These are phyloP conservation scores for Microbotryum intermedium DNA, from an alignment of 1,284 basidiomycete species.

Conservation along the genomic window DNA sequence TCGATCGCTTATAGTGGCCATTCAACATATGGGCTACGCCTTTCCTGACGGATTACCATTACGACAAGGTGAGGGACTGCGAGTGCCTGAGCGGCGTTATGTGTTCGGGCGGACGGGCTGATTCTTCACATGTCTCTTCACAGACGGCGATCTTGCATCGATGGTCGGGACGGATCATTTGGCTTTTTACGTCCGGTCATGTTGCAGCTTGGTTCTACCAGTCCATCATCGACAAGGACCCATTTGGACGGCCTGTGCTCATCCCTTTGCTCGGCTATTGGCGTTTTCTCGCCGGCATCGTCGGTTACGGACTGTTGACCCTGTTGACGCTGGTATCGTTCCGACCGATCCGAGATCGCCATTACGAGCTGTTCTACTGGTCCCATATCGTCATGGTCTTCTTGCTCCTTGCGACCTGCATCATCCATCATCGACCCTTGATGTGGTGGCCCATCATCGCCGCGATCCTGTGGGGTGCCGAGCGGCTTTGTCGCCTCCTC, in stretches of 20 bases:
- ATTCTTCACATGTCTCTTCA: neutral
- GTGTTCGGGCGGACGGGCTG: neutral
- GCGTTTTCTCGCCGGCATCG: constrained; percentile 65
- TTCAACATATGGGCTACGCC: constrained; percentile 69
- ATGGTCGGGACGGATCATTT: constrained; percentile 53
- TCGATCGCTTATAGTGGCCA: constrained; percentile 47
- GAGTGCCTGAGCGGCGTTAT: constrained; percentile 43
- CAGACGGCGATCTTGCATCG: constrained; percentile 29
- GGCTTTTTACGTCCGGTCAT: constrained; percentile 60
- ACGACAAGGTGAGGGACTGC: constrained; percentile 56
- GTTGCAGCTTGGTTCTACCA: constrained; percentile 68
- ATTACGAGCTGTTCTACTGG: constrained; percentile 70
- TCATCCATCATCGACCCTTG: constrained; percentile 51
- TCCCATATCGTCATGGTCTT: constrained; percentile 60
- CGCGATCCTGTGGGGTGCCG: constrained; percentile 56
- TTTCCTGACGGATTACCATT: constrained; percentile 58
- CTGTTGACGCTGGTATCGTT: constrained; percentile 57
- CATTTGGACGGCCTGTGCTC: constrained; percentile 51
- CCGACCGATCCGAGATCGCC: constrained; percentile 53
- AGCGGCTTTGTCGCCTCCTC: constrained; percentile 53
- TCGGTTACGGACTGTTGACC: constrained; percentile 61
- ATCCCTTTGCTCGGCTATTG: constrained; percentile 56
- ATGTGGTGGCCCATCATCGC: constrained; percentile 51
- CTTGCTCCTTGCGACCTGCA: constrained; percentile 53
- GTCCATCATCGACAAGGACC: constrained; percentile 51